Evolutionary conservation across 2,329 filamentous ascomycete species (phyloP).

Genomic region (Fusarium sp.): DNA sequence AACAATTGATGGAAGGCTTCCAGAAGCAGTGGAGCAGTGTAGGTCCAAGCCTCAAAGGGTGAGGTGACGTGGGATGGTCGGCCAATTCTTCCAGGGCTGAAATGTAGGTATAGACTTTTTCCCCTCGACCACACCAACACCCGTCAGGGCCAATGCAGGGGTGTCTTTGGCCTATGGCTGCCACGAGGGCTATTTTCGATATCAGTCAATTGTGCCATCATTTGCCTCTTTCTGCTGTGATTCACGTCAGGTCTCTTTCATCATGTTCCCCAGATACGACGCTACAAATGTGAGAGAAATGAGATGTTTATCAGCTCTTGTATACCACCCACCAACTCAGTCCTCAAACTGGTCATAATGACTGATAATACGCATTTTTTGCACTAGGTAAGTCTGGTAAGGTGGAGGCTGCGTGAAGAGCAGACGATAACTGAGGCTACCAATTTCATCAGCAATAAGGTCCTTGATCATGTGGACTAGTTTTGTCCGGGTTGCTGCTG

Average conservation of each 20-base stretch:
- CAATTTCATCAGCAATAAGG: conserved; percentile 35
- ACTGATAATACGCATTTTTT: conserved; percentile 2
- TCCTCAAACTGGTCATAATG: background rate
- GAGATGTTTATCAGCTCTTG: background rate
- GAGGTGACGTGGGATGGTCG: conserved; percentile 25
- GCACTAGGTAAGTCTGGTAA: conserved; percentile 36
- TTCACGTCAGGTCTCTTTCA: conserved; percentile 30
- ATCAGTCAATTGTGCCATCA: conserved; percentile 18
- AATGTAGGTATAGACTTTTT: conserved; percentile 20
- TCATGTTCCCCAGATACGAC: conserved; percentile 27
- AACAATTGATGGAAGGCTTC: conserved; percentile 44
- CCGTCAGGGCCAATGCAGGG: conserved; percentile 32
- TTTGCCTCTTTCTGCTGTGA: conserved; percentile 42
- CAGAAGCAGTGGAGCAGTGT: conserved; percentile 41
- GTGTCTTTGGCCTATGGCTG: conserved; percentile 42
- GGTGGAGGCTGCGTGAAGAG: conserved; percentile 29
- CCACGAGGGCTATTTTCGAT: conserved; percentile 39
- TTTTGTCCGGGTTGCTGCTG: conserved; percentile 19
- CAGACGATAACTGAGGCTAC: conserved; percentile 19
- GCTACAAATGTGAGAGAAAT: conserved; percentile 22
- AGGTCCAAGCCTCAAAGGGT: background rate
- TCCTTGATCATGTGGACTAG: conserved; percentile 24
- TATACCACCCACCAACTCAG: background rate
- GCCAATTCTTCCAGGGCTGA: conserved; percentile 34
- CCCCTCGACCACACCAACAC: conserved; percentile 16